Evolutionary conservation across 495 filamentous ascomycete species (phyloP), one percentile per base, ranked within the genome.

Genomic region (Lophiostoma macrostomum): DNA sequence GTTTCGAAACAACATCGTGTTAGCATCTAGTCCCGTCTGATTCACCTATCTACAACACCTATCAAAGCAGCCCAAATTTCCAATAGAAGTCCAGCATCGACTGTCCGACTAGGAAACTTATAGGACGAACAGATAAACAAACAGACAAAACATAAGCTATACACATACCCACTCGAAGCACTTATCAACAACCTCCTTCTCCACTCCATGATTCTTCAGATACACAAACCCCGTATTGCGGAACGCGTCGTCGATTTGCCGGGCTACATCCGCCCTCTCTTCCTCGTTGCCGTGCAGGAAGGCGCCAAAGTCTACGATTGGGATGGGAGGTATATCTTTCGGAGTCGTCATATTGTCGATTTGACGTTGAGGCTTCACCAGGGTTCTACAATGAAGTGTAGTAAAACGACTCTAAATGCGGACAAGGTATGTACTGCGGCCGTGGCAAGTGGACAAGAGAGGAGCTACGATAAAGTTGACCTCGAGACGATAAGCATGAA

Each of bases 171-270:
- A 65, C 36, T 53, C 32, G 39, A 68, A 66, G 42, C 50, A 50
- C 24, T 53, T 43, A 10, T 61, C 43, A n/a, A 66, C 55, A 23
- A 43, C 41, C 13, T 54, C 32, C 20, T 35, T 23, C 14, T 24
- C 34, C 8, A 66, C 41, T 1, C 63, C 60, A 44, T 66, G 63
- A 25, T 56, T 56, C 31, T 18, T 58, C 4, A 66, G 28, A 34
- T 61, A 66, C 16, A 66, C 63, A 42, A 66, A 66, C 5, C 63
- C 63, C 5, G 57, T 47, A 23, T 64, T 34, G 11, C 50, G 47
- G 38, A 60, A 66, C 4, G 60, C 57, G 1, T 53, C 39, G 20
- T 60, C 54, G 36, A 66, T 58, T 18, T 54, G 30, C 16, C 12
- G 18, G 1, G 63, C 56, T 10, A 55, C 43, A 18, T 14, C 25